Evolutionary conservation across 805 yeast genomes (phyloP), one percentile per base, ranked within the genome.

Genomic region (Komagataella pseudopastoris): DNA sequence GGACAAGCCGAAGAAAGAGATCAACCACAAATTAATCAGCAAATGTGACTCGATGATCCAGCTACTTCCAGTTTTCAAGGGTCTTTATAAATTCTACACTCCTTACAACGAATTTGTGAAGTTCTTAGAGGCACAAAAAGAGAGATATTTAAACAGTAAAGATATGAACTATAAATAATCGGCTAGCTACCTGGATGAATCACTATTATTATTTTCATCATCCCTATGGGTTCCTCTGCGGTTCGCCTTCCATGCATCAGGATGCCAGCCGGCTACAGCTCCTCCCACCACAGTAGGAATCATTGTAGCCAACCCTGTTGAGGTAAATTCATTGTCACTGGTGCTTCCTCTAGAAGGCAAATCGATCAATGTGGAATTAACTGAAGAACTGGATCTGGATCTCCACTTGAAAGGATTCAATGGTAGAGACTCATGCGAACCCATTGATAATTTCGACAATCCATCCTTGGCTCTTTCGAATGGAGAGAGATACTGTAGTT

Each of bases 271-370:
- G 14, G 79, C 81, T 47, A 77, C 72, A 4, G 81, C 81, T 44
- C 81, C 81, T 24, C 80, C 78, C 8, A 77, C 79, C 51, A 75
- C 68, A 16, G 77, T 71, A 1, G 81, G 81, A 4, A 77, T 78
- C 75, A 77, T 72, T 1, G 76, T 68, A 22, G 50, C 23, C 23
- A 22, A 17, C 24, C 54, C 46, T 30, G 39, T 14, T 30, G 39
- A 8, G 5, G 39, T 30, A 30, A 4, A 6, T 30, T 30, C 39
- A 20, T 5, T 44, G 48, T 52, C 39, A 48, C 24, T n/a, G 52
- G 49, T n/a, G 20, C 50, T 50, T 18, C 51, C 46, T 46, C 52
- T 46, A 8, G 30, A 20, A 17, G 50, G 14, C 16, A 23, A 20
- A 10, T 30, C 12, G 18, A 43, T 22, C 24, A 44, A 23, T 17